These are phyloP conservation scores for Trametes meyenii DNA, from an alignment of 768 basidiomycete species.

Conservation along the genomic window DNA sequence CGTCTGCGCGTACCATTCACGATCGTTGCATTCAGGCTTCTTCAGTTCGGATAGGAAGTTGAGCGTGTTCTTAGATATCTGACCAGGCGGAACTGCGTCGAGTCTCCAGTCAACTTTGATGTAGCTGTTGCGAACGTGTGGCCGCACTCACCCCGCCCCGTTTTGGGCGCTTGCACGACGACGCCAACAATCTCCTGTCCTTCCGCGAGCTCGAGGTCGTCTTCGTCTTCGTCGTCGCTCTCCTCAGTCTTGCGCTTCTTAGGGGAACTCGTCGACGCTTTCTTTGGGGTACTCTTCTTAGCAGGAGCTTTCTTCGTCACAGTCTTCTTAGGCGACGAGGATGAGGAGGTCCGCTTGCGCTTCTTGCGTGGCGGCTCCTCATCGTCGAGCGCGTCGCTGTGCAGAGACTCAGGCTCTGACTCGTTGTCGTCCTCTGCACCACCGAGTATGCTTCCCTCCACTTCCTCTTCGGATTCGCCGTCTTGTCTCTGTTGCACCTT, in stretches of 20 bases:
- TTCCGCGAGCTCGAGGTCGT: constrained; percentile 53
- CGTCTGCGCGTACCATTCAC: constrained; percentile 63
- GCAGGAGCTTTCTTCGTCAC: constrained; percentile 14
- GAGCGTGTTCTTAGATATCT: constrained; percentile 84
- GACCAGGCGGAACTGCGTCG: constrained; percentile 68
- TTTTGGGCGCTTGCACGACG: constrained; percentile 80
- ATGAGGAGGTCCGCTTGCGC: constrained; percentile 31
- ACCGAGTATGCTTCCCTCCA: not conserved
- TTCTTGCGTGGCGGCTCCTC: constrained; percentile 33
- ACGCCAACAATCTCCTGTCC: constrained; percentile 73
- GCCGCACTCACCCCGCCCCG: constrained; percentile 65
- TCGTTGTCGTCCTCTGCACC: not conserved
- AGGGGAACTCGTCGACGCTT: constrained; percentile 6
- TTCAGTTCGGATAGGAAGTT: constrained; percentile 72
- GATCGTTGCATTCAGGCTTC: constrained; percentile 80
- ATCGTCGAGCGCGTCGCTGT: constrained; percentile 30
- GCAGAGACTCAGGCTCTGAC: constrained; percentile 13
- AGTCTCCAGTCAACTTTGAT: not conserved
- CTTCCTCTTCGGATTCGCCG: not conserved
- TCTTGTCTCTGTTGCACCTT: too few species aligned
- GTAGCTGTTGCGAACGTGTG: not conserved
- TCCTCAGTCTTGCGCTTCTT: constrained; percentile 34
- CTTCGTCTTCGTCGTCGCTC: constrained; percentile 46
- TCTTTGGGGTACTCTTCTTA: constrained; percentile 18
- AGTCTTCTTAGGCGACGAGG: not conserved